Base-by-base conservation (phyloP, 306 rosid genomes). In the Lathyrus oleraceus region DNA sequence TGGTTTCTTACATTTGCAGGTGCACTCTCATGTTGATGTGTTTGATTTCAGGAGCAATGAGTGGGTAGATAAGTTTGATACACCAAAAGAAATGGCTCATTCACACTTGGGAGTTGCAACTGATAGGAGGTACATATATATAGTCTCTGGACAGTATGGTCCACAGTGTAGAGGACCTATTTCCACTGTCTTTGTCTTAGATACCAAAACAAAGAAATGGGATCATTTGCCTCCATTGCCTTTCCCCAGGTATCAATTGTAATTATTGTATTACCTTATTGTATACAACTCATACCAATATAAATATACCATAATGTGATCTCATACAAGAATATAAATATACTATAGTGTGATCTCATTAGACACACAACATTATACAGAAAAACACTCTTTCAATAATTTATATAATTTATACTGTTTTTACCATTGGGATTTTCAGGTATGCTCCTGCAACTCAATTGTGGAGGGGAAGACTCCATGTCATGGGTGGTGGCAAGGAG, bases 401-500 rank as follows among this genome's bases (percentile, higher is more conserved):
- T 23, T 23, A 23, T 23, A 23, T 21, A 1, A 21, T 21, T 21
- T 21, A 21, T 21, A 21, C 23, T 1, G 23, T 21, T 21, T 21
- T 21, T 21, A 21, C 23, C 65, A 42, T 27, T 7, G 25, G 54
- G 40, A 40, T 70, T 73, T 16, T 38, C 73, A 90, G 98, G 83
- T 92, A 90, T 70, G 88, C 98, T 81, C 93, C 96, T 45, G 95
- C 96, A 6, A 92, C 96, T 57, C 96, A 90, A 61, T 69, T 92
- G 74, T 92, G 96, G 96, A 88, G 88, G 77, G 96, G 93, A 44
- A 86, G 96, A 47, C 89, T 92, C 51, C 98, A 92, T 76, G 98
- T 88, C 73, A 92, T 90, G 98, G 98, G 96, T 5, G 96, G 98
- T 58, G 86, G 98, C 88, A 86, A 85, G 77, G 96, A 92, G 85